Evolutionary conservation across 2,329 filamentous ascomycete genomes (phyloP).

Genomic region (Aspergillaceae sp.): DNA sequence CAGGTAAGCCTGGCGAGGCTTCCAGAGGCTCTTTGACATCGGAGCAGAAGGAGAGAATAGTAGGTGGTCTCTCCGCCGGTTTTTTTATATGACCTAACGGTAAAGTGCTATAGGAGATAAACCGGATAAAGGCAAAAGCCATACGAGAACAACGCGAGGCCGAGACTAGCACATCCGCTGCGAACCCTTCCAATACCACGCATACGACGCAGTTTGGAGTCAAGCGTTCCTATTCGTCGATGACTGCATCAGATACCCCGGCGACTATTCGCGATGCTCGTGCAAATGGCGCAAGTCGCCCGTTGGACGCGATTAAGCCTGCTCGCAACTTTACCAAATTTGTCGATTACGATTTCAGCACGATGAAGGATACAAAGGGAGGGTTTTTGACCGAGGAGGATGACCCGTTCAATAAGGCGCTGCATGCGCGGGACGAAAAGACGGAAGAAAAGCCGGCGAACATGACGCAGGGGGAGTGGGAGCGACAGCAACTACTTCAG

Average conservation of each 20-base stretch:
- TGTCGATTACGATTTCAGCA: slow-evolving; percentile 95
- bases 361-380: slow-evolving; percentile 96
- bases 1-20: slow-evolving; percentile 30
- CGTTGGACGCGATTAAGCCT: slow-evolving; percentile 54
- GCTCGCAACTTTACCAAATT: slow-evolving; percentile 86
- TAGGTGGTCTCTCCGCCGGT: slow-evolving; percentile 14
- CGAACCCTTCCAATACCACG: slow-evolving; percentile 19
- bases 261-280: slow-evolving; percentile 63
- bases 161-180: slow-evolving; percentile 39
- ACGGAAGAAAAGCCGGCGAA: slow-evolving; percentile 64
- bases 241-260: slow-evolving; percentile 46
- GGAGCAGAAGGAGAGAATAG: slow-evolving; percentile 53
- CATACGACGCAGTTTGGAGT: slow-evolving; percentile 43
- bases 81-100: background rate
- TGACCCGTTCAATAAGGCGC: slow-evolving; percentile 77
- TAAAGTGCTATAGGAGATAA: slow-evolving; percentile 61
- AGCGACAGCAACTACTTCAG: slow-evolving; percentile 65
- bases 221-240: slow-evolving; percentile 63
- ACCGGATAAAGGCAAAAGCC: slow-evolving; percentile 79
- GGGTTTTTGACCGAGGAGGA: slow-evolving; percentile 88
- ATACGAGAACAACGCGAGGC: slow-evolving; percentile 65
- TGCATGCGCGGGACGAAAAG: slow-evolving; percentile 49
- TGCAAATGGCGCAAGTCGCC: slow-evolving; percentile 27
- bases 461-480: slow-evolving; percentile 91
- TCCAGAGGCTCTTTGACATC: slow-evolving; percentile 47